Conservation (phyloP, 345 rosid species). For the Jatropha curcas region DNA sequence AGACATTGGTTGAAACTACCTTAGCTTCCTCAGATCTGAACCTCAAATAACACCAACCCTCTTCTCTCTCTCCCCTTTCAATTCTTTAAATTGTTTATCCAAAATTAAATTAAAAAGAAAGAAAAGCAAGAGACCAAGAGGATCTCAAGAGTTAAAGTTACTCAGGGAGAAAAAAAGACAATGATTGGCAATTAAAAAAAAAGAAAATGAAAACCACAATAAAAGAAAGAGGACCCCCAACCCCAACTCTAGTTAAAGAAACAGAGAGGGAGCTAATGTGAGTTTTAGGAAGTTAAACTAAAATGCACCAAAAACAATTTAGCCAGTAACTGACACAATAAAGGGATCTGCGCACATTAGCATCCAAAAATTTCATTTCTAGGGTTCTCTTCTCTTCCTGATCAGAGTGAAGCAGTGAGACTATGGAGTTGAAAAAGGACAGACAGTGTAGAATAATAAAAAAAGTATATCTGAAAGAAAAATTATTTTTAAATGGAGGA, state of each 20-base stretch:
- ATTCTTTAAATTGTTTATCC: not conserved
- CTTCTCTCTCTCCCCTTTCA: not conserved
- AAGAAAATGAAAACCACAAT: not conserved
- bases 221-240: slow-evolving; percentile 26
- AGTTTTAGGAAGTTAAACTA: slow-evolving; percentile 5
- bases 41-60: slow-evolving; percentile 13
- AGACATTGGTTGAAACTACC: slow-evolving; percentile 36
- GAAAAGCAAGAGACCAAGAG: slow-evolving; percentile 17
- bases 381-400: slow-evolving; percentile 11
- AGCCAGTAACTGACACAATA: slow-evolving; percentile 1
- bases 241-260: slow-evolving; percentile 14
- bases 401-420: not conserved
- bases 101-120: slow-evolving; percentile 5
- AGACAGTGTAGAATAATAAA: not conserved
- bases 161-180: slow-evolving; percentile 13
- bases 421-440: not conserved
- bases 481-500: no score
- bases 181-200: slow-evolving; percentile 46
- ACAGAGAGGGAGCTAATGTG: not conserved
- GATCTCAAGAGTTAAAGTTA: slow-evolving; percentile 22
- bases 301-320: slow-evolving; percentile 1
- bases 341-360: slow-evolving; percentile 20
- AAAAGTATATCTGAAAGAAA: no score
- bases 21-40: slow-evolving; percentile 48
- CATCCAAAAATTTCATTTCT: slow-evolving; percentile 5